Conservation (phyloP, 768 basidiomycete genomes). For the Chalciporus sphaerocephalus region DNA sequence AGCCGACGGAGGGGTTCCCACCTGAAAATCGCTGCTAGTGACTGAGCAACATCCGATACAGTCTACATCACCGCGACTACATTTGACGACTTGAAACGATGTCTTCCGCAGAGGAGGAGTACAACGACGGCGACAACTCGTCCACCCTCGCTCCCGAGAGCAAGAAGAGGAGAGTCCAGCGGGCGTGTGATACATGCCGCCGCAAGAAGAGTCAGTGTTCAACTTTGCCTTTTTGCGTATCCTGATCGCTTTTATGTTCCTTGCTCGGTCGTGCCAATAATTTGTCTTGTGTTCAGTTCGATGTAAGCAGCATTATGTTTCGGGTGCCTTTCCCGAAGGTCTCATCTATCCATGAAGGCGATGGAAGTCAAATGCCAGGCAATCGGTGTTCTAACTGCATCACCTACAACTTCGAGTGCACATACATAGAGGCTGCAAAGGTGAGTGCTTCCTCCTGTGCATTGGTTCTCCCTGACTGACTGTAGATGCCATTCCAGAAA, state of each 20-base stretch:
- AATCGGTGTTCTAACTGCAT: constrained; percentile 57
- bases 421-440: constrained; percentile 53
- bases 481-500: constrained; percentile 28
- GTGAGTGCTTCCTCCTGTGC: constrained; percentile 25
- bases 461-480: background rate
- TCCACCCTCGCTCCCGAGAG: constrained; percentile 30
- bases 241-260: background rate
- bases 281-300: constrained; percentile 10
- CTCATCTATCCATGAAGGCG: constrained; percentile 36
- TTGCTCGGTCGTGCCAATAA: background rate
- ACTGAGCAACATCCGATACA: too few species aligned
- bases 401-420: constrained; percentile 45
- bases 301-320: constrained; percentile 16
- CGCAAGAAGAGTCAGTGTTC: constrained; percentile 69
- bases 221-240: background rate
- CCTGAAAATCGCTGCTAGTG: too few species aligned
- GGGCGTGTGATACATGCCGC: constrained; percentile 80
- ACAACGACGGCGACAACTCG: constrained; percentile 41
- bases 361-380: constrained; percentile 56
- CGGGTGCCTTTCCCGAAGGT: background rate
- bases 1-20: too few species aligned
- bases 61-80: background rate
- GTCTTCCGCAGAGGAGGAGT: constrained; percentile 66
- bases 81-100: background rate
- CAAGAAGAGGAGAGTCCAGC: constrained; percentile 70